phyloP scores from a whole-genome alignment of 2,329 filamentous ascomycete species.

The Pestalotiopsis fici region DNA sequence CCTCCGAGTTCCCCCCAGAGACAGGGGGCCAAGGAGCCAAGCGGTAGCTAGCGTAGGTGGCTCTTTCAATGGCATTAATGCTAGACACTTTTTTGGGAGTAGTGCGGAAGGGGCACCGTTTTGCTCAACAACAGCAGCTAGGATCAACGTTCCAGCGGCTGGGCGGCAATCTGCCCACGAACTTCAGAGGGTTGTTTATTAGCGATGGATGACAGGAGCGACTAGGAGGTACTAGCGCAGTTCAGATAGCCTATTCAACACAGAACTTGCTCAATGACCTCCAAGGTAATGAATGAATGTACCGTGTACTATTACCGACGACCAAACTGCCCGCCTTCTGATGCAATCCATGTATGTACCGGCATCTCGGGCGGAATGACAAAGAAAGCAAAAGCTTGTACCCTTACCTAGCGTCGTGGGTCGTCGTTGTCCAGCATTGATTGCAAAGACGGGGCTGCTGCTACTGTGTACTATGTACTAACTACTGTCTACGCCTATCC shows the following conservation, averaged over 20 bases:
- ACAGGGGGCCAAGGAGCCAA: not conserved
- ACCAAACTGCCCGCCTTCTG: not conserved
- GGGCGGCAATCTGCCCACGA: not conserved
- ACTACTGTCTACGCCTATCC: no score
- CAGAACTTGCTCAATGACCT: no score
- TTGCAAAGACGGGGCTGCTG: not conserved
- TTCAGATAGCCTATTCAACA: no score
- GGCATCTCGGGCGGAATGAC: not conserved
- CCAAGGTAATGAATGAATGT: no score
- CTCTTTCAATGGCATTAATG: not conserved
- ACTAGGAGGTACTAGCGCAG: not conserved
- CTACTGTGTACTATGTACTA: no score
- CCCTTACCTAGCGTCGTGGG: not conserved
- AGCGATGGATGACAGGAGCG: not conserved
- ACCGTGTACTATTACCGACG: no score
- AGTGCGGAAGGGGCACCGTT: not conserved
- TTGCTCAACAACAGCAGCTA: not conserved
- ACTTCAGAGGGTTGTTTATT: not conserved
- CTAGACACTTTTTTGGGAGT: not conserved
- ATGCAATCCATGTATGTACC: not conserved
- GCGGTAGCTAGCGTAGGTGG: not conserved
- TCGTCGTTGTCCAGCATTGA: not conserved
- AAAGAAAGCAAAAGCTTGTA: not conserved
- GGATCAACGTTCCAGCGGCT: not conserved
- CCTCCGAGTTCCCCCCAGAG: not conserved